A percentile compares a stretch with the other conserved stretches of the same genome.
Evolutionary conservation across 2,329 filamentous ascomycete genomes (phyloP).

Genomic region (Seiridium cupressi): DNA sequence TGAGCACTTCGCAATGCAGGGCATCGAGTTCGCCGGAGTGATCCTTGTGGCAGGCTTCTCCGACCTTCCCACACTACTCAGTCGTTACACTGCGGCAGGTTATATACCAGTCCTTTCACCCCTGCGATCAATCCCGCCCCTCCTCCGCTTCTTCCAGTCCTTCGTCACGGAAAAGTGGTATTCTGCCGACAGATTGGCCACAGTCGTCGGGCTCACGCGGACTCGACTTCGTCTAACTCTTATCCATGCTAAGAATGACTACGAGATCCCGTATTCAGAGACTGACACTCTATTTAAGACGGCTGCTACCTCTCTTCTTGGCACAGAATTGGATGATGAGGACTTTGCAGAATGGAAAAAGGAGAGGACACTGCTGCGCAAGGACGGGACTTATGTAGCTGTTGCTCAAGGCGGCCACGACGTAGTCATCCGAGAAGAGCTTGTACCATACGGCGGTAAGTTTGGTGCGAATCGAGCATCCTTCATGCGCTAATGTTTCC

Average conservation of each 20-base stretch:
- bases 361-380: conserved; percentile 39
- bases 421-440: conserved; percentile 51
- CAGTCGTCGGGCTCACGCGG: conserved; percentile 50
- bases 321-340: conserved; percentile 31
- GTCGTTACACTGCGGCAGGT: conserved; percentile 77
- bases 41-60: conserved; percentile 80
- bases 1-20: conserved; percentile 62
- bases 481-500: conserved; percentile 11
- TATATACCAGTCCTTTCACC: conserved; percentile 77
- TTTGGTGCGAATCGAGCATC: conserved; percentile 7
- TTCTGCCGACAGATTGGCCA: conserved; percentile 64
- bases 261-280: conserved; percentile 76
- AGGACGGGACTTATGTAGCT: conserved; percentile 46
- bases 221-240: conserved; percentile 64
- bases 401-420: conserved; percentile 42
- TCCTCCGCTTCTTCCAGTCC: conserved; percentile 59
- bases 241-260: conserved; percentile 78
- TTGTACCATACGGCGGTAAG: conserved; percentile 55
- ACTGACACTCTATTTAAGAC: conserved; percentile 62
- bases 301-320: conserved; percentile 51
- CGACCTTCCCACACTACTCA: conserved; percentile 68
- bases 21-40: conserved; percentile 73
- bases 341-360: conserved; percentile 44
- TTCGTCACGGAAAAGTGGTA: conserved; percentile 81
- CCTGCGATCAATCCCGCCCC: conserved; percentile 62